Percentiles rank a stretch among this genome's conserved stretches.
Conservation (phyloP, 495 filamentous ascomycete genomes). For the Lophiostoma macrostomum region DNA sequence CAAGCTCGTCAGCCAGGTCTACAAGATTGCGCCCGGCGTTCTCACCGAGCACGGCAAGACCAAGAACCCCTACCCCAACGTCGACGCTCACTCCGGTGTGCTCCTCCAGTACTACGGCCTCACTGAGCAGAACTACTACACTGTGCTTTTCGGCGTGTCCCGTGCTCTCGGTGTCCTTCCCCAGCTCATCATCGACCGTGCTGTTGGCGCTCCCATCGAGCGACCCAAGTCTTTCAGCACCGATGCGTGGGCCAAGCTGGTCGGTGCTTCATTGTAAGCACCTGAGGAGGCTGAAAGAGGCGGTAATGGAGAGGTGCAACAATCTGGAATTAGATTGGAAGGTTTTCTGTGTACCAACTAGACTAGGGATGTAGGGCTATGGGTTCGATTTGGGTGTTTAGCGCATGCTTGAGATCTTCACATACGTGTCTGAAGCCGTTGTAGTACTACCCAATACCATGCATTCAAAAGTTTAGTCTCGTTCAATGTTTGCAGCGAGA, state of each 20-base stretch:
- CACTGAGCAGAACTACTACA: constrained; percentile 99
- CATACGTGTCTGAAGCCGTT: constrained; percentile 2
- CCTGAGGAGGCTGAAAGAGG: background rate
- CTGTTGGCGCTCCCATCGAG: constrained; percentile 82
- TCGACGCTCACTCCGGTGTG: constrained; percentile 79
- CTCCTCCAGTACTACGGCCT: constrained; percentile 99
- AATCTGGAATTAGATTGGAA: constrained; percentile 11
- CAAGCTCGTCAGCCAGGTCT: constrained; percentile 98
- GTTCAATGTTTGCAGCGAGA: no score
- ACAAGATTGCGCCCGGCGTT: constrained; percentile 98
- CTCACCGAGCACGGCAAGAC: constrained; percentile 96
- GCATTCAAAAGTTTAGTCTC: background rate
- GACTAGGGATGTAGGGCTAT: constrained; percentile 30
- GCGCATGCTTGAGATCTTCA: constrained; percentile 10
- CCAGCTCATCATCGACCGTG: constrained; percentile 99
- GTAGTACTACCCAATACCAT: constrained; percentile 24
- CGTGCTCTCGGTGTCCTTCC: constrained; percentile 96
- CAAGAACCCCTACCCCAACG: constrained; percentile 42
- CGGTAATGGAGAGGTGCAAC: background rate
- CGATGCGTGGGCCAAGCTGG: constrained; percentile 91
- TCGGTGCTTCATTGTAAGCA: constrained; percentile 80
- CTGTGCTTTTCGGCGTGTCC: constrained; percentile 97
- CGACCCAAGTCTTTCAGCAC: constrained; percentile 96
- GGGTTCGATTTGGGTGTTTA: background rate
- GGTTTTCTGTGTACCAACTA: constrained; percentile 26